A percentile compares a stretch with the other conserved stretches of the same genome.
Evolutionary conservation across 305 asterid species (phyloP).

Genomic region (Fraxinus floribunda): DNA sequence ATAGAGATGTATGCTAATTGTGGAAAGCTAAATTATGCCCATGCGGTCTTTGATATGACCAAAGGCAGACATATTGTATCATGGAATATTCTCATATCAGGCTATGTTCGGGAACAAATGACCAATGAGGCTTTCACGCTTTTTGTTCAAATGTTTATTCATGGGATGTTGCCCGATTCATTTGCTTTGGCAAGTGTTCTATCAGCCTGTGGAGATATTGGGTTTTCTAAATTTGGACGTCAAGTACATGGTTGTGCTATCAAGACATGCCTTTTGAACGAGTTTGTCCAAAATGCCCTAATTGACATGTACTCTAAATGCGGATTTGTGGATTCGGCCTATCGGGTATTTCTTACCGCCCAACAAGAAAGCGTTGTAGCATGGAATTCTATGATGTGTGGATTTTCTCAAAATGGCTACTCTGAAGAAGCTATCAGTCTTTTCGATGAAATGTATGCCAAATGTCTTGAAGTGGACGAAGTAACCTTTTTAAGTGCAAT

Average conservation of each 20-base stretch:
- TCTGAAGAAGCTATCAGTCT: conserved; percentile 57
- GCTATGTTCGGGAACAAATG: conserved; percentile 57
- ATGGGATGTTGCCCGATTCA: conserved; percentile 63
- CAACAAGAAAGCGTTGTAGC: conserved; percentile 44
- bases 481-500: conserved; percentile 67
- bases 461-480: conserved; percentile 52
- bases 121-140: conserved; percentile 57
- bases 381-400: conserved; percentile 84
- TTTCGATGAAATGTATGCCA: conserved; percentile 51
- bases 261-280: conserved; percentile 50
- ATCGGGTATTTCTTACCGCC: conserved; percentile 38
- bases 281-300: conserved; percentile 68
- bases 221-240: conserved; percentile 46
- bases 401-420: conserved; percentile 66
- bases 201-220: conserved; percentile 63
- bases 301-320: conserved; percentile 77
- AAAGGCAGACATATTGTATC: conserved; percentile 48
- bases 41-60: conserved; percentile 42
- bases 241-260: conserved; percentile 64
- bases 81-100: conserved; percentile 87
- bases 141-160: conserved; percentile 55
- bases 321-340: conserved; percentile 51
- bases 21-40: conserved; percentile 48
- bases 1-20: conserved; percentile 77
- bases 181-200: conserved; percentile 67